These are phyloP conservation scores for Eucalyptus erythrocorys DNA, from an alignment of 345 rosid genomes.

Conservation along the genomic window DNA sequence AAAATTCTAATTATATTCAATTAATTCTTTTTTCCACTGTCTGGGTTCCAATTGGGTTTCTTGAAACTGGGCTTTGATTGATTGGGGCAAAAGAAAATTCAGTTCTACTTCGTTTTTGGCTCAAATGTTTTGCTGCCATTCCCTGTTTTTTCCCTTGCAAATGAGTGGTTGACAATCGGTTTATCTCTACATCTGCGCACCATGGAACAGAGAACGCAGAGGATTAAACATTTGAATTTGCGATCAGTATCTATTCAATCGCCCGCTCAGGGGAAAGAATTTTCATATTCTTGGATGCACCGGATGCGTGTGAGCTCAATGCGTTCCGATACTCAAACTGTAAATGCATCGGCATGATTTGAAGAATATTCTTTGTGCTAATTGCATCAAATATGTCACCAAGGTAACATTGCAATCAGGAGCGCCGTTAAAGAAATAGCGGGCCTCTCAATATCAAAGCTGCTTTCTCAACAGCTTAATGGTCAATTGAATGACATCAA, in stretches of 20 bases:
- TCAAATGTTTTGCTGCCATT: background rate
- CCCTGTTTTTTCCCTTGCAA: background rate
- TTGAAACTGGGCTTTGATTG: background rate
- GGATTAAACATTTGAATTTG: background rate
- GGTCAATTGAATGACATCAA: background rate
- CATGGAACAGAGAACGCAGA: background rate
- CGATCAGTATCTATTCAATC: background rate
- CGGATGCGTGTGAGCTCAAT: background rate
- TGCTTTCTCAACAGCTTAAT: background rate
- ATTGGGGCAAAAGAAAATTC: background rate
- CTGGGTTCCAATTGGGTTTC: background rate
- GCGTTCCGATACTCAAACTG: background rate
- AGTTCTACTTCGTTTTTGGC: background rate
- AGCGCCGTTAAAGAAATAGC: background rate
- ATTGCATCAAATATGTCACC: background rate
- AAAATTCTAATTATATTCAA: slow-evolving; percentile 9
- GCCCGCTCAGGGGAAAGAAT: background rate
- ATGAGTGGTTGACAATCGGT: background rate
- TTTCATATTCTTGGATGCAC: background rate
- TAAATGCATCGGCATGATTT: background rate
- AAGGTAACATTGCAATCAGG: background rate
- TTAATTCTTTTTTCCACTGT: slow-evolving; percentile 31
- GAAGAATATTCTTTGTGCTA: background rate
- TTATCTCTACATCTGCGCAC: background rate
- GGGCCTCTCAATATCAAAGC: background rate